Base-by-base conservation (phyloP, 2,329 filamentous ascomycete species). In the Paecilomyces sp. region DNA sequence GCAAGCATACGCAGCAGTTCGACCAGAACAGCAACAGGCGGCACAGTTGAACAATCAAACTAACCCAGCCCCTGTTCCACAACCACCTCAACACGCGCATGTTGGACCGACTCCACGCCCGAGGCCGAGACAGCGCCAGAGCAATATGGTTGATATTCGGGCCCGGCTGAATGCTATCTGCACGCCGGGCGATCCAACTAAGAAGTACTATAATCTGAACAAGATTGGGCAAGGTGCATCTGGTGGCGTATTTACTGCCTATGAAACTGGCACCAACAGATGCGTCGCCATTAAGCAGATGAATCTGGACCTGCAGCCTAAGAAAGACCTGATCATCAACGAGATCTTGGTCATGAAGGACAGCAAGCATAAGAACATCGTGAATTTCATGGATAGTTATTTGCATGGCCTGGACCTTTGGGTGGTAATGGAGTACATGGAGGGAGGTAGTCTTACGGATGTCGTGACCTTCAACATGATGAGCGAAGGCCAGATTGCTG, bases 351-450 rank as follows among this genome's bases (percentile, higher is more conserved):
- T 99, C 60, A 99, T 99, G 94, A 96, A 95, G 79, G 94, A 97
- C 70, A 97, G 92, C 81, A 94, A 91, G 60, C 94, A 99, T 73
- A 93, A 92, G 69, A 97, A 97, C 73, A 96, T 99, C 76, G 94
- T 99, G 77, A 99, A 99, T 76, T 99, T 97, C 76, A 93, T 97
- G 79, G 94, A 97, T 79, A 97, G 92, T 74, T 97, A 92, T 74
- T 82, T 99, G 11, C 89, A 92, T 60, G 85, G 86, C 12, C 90
- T 93, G 52, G 94, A 97, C 74, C 80, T 99, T 31, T 99, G 94
- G 94, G 94, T 99, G 1, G 91, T 97, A 34, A 99, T 99, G 94
- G 94, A 99, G 77, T 99, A 93, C 71, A 99, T 99, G 94, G 93
- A 99, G 76, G 94, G 94, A 61, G 94, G 94, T 63, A 97, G 92